Base-by-base conservation (phyloP, 2,329 filamentous ascomycete species). In the Penicillium verrucosum region DNA sequence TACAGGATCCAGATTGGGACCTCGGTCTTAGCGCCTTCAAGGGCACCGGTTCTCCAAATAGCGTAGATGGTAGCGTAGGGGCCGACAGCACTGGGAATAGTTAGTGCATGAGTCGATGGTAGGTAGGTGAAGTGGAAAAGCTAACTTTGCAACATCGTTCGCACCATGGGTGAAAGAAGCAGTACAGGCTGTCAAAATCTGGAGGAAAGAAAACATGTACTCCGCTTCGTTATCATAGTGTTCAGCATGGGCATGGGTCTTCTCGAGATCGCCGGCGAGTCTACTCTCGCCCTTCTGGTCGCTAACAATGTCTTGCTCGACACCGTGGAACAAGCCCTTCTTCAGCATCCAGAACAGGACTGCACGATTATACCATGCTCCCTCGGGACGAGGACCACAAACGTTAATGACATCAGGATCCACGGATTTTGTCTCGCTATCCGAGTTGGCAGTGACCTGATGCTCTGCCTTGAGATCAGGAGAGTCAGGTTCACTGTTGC, bases 121-220 rank as follows among this genome's bases (percentile, higher is more conserved):
- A 21, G 12, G 27, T 45, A 32, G 27, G 6, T 9, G n/a, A 32
- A 30, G n/a, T 32, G n/a, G 27, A 7, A 32, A 21, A 21, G 21
- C 43, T 45, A 12, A 45, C 43, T 78, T 78, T 29, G 75, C 73
- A 7, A 77, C 74, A 54, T 78, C 76, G 67, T 78, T 78, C 59
- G 73, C 72, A 6, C 76, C 76, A 65, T 78, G 77, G 4, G 75
- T 45, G n/a, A 45, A 45, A 12, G 43, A 30, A 21, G 43, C 43
- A 32, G 43, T 45, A 32, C 43, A 45, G 11, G 43, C 43, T 21
- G 43, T 45, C 43, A 45, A 29, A 45, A 45, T 16, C 29, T 45
- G 43, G 4, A 45, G 43, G 43, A 45, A 45, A 30, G 43, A 45
- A 32, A 45, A 45, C 43, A 45, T 45, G 29, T 45, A 45, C 43